A percentile compares a stretch with the other conserved stretches of the same genome.
These are phyloP conservation scores for Pseudonitzschia pungens DNA, from an alignment of 108 stramenopile species.

Conservation along the genomic window DNA sequence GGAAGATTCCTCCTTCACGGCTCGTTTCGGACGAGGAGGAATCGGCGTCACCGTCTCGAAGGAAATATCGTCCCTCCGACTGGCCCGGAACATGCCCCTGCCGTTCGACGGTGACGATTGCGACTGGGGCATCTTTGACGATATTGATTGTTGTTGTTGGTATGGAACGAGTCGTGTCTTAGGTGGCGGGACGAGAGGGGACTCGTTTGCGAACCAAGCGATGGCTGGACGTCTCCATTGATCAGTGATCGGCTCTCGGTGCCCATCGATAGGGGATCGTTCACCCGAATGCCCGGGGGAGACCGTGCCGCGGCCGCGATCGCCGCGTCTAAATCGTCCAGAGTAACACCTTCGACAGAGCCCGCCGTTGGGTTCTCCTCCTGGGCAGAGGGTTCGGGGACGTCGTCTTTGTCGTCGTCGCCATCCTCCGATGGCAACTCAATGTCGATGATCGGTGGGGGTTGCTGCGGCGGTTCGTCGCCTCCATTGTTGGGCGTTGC, in stretches of 20 bases:
- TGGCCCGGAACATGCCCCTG: background rate
- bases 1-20: background rate
- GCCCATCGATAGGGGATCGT: conserved; percentile 4
- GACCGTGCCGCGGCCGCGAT: background rate
- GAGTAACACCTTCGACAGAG: too few species aligned
- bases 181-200: too few species aligned
- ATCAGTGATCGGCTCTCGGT: background rate
- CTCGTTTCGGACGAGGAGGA: background rate
- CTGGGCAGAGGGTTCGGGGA: background rate
- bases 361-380: background rate
- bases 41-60: background rate
- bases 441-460: background rate
- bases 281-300: background rate
- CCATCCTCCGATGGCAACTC: background rate
- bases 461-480: background rate
- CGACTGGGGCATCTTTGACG: background rate
- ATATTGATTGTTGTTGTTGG: too few species aligned
- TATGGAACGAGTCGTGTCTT: background rate
- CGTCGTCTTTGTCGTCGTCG: background rate
- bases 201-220: background rate
- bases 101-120: background rate
- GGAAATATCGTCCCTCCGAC: background rate
- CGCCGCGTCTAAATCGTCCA: background rate
- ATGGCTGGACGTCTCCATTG: background rate
- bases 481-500: background rate